Base-by-base conservation (phyloP, 83 land plant genomes). In the Picea mariana region DNA sequence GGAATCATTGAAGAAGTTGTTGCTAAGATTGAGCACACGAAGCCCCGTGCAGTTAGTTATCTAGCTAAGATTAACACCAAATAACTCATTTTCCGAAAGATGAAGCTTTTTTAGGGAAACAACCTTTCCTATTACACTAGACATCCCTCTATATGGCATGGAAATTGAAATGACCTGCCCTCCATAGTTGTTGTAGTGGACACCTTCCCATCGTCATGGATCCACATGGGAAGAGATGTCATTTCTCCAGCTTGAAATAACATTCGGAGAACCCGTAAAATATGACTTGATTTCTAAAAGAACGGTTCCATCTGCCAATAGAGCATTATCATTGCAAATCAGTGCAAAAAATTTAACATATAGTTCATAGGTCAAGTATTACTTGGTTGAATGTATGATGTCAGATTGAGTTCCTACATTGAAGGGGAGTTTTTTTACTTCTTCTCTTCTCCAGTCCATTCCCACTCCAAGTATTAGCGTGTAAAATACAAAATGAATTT, bases 1-100 rank as follows among this genome's bases (percentile, higher is more conserved):
- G 5, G 77, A 47, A 13, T 88, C 90, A 1, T 62, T 24, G 79
- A 92, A 88, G 12, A 23, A 31, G 61, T 90, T 90, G 13, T n/a
- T 0, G 9, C 60, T 76, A 5, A 92, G 90, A 60, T 87, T 87
- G 12, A 90, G 81, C 67, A 65, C 69, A 47, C 81, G 60, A 66
- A 90, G 90, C 12, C 79, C 38, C 1, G 11, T 17, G 38, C 60
- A 67, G 75, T 42, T 72, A 0, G 55, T 52, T 34, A 72, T 38
- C 44, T 72, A 21, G 9, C 5, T 16, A 42, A 55, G 75, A 66
- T 52, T 67, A 40, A 12, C 27, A 9, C 60, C 75, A 24, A 2
- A 31, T 49, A n/a, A 23, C 3, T 40, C 8, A 31, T 80, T 66
- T 59, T 23, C 23, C 0, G 62, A 65, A 26, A 80, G 82, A 42